Evolutionary conservation across 2,329 filamentous ascomycete species (phyloP).

Genomic region (Apiospora phragmitis): DNA sequence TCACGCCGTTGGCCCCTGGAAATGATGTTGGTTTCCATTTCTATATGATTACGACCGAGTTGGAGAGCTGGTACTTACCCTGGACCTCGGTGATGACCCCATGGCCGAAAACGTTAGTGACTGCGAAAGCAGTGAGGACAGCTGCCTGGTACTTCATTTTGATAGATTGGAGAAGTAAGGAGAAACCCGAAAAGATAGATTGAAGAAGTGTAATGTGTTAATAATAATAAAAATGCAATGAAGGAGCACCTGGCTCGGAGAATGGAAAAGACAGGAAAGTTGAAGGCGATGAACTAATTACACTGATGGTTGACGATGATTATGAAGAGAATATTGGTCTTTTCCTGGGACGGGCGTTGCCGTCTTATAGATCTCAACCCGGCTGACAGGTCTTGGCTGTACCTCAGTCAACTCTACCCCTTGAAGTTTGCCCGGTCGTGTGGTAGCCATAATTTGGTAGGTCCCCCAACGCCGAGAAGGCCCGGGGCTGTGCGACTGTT

Average conservation of each 20-base stretch:
- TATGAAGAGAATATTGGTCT: background rate
- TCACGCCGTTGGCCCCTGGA: conserved; percentile 18
- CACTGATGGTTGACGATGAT: background rate
- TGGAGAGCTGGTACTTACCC: background rate
- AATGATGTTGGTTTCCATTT: background rate
- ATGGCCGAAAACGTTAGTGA: conserved; percentile 17
- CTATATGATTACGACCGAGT: background rate
- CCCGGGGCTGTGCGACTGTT: background rate
- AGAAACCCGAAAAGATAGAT: background rate
- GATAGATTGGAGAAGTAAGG: background rate
- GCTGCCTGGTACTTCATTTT: conserved; percentile 17
- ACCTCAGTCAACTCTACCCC: background rate
- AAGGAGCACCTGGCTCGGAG: conserved; percentile 10
- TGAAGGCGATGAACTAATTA: background rate
- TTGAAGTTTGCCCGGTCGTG: too few relatives aligned
- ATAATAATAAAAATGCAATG: background rate
- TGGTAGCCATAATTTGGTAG: too few relatives aligned
- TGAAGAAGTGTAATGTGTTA: background rate
- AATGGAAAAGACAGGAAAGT: background rate
- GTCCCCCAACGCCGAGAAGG: background rate
- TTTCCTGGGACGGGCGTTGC: background rate
- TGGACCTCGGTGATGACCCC: conserved; percentile 19
- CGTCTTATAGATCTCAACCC: conserved; percentile 1
- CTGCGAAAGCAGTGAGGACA: conserved; percentile 18
- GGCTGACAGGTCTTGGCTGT: background rate